Conservation (phyloP, 805 yeast species). For the Wickerhamiella azyma region DNA sequence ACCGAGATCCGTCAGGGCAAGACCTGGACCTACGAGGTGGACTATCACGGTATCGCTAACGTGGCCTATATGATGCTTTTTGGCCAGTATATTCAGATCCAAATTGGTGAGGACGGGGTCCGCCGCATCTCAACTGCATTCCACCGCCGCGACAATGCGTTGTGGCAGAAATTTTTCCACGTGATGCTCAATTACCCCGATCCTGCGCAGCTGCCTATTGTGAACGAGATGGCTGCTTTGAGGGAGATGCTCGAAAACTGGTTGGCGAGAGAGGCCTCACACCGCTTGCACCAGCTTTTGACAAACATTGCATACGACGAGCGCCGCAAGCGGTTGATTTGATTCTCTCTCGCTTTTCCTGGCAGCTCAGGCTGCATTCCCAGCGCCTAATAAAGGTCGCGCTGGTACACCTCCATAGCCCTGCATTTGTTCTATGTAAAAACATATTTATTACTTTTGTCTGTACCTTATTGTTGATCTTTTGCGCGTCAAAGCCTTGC, state of each 20-base stretch:
- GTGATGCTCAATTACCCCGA: conserved; percentile 44
- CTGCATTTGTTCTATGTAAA: not conserved
- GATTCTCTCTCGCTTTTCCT: too few relatives aligned
- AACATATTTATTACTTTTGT: not conserved
- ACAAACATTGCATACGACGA: conserved; percentile 5
- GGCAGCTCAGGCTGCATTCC: too few relatives aligned
- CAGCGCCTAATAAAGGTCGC: too few relatives aligned
- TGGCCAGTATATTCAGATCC: conserved; percentile 44
- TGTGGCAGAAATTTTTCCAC: conserved; percentile 60
- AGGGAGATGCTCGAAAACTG: conserved; percentile 32
- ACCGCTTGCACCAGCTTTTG: not conserved
- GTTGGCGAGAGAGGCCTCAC: conserved; percentile 22
- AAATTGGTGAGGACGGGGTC: conserved; percentile 14
- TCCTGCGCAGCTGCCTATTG: conserved; percentile 29
- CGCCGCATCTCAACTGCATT: conserved; percentile 27
- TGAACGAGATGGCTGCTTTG: conserved; percentile 25
- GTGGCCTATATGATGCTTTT: conserved; percentile 60
- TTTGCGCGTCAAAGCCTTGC: too few relatives aligned
- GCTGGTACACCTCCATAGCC: not conserved
- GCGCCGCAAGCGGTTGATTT: conserved; percentile 5
- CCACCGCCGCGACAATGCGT: conserved; percentile 64
- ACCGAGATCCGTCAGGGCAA: conserved; percentile 45
- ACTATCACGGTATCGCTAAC: conserved; percentile 70
- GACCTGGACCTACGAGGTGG: conserved; percentile 70
- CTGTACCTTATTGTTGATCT: not conserved